Evolutionary conservation across 2,329 filamentous ascomycete genomes (phyloP).

Genomic region (Pestalotiopsis sp.): DNA sequence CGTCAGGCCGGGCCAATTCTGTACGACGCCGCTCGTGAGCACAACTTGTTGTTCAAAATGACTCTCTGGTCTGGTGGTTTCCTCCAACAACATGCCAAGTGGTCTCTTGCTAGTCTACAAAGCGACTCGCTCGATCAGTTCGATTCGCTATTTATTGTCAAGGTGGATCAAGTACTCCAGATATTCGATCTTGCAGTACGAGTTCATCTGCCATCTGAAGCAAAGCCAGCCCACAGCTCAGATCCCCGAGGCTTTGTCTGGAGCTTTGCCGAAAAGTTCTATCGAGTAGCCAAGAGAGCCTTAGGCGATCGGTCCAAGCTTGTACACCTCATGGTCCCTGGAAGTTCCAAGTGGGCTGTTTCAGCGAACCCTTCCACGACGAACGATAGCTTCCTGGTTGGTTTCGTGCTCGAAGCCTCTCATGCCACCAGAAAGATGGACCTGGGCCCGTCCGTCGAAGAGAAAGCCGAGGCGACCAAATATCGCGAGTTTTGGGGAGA

Average conservation of each 20-base stretch:
- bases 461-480: slow-evolving; percentile 77
- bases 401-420: slow-evolving; percentile 72
- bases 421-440: slow-evolving; percentile 80
- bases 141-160: slow-evolving; percentile 78
- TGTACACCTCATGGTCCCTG: slow-evolving; percentile 59
- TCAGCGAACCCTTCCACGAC: slow-evolving; percentile 37
- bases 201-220: slow-evolving; percentile 28
- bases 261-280: slow-evolving; percentile 59
- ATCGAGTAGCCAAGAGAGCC: slow-evolving; percentile 69
- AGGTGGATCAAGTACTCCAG: slow-evolving; percentile 56
- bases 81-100: slow-evolving; percentile 74
- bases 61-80: slow-evolving; percentile 77
- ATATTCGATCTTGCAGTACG: slow-evolving; percentile 55
- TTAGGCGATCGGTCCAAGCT: slow-evolving; percentile 75
- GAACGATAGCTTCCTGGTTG: slow-evolving; percentile 57
- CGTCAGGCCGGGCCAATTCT: slow-evolving; percentile 65
- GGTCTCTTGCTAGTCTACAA: slow-evolving; percentile 75
- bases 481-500: slow-evolving; percentile 96
- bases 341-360: slow-evolving; percentile 48
- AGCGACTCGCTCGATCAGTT: slow-evolving; percentile 80
- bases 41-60: slow-evolving; percentile 93
- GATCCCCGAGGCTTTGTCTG: slow-evolving; percentile 47
- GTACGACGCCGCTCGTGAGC: slow-evolving; percentile 73
- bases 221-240: slow-evolving; percentile 25
- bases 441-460: slow-evolving; percentile 83